Evolutionary conservation across 257 asterid genomes (phyloP), one percentile per base, ranked within the genome.

Genomic region (Solanum lycopersicoides): DNA sequence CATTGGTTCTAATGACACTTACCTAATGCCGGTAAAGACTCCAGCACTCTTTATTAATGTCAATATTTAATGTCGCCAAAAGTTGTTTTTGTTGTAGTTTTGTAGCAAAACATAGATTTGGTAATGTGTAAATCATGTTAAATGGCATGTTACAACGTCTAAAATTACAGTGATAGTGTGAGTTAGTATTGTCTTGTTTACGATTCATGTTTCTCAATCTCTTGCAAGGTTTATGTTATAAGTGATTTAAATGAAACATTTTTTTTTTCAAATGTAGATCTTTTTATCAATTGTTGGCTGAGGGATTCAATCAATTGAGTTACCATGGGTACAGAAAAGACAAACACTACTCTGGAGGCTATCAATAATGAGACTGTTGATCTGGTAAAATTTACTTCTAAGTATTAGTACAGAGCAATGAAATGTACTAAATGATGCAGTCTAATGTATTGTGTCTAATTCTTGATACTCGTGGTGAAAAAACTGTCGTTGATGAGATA

Each of bases 321-420:
- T 12, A 25, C 13, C 14, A 88, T 88, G 90, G 88, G 71, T 39
- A 34, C 84, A 50, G 91, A 87, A 6, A 84, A 89, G 60, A 84
- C 85, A 45, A 21, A 73, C 63, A 34, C 77, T 39, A 82, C 84
- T 71, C 42, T 89, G 69, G 91, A 89, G 82, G 89, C 91, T 12
- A 72, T 89, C 75, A 89, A 69, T 87, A 87, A 89, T 6, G 91
- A 89, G 83, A 76, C 88, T 30, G 89, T 89, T 84, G 89, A 89
- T 68, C 83, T 89, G 91, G 91, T 89, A 84, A 89, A 74, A 34
- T 13, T 42, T 39, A 53, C 34, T 82, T 80, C 9, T 20, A 65
- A 50, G 75, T 44, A 16, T 66, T 35, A 42, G 20, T 6, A 53
- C 63, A 35, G 39, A n/a, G 4, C 65, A 71, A 42, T 34, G 15